These are phyloP conservation scores for Ogataea parapolymorpha DNA, from an alignment of 805 yeast genomes.

Conservation along the genomic window DNA sequence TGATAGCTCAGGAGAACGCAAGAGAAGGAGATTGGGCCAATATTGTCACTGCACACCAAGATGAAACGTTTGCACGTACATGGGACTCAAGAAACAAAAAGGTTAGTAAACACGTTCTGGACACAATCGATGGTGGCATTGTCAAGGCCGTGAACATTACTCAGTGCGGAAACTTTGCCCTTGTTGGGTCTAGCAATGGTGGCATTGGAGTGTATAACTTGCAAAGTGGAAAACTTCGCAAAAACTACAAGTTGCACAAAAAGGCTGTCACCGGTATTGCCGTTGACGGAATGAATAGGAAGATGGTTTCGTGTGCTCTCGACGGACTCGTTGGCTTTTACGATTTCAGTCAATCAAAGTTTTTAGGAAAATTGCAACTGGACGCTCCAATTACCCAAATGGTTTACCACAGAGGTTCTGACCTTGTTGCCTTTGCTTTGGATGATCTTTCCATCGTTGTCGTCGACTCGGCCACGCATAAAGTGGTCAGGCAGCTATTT, in stretches of 20 bases:
- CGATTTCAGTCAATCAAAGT: slow-evolving; percentile 71
- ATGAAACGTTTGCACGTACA: slow-evolving; percentile 78
- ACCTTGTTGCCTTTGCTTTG: slow-evolving; percentile 76
- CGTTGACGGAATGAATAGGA: slow-evolving; percentile 85
- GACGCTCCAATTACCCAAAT: slow-evolving; percentile 76
- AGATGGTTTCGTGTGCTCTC: slow-evolving; percentile 80
- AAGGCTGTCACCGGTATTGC: slow-evolving; percentile 85
- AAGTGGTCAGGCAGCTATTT: slow-evolving; percentile 77
- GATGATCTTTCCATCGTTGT: slow-evolving; percentile 85
- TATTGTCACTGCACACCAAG: slow-evolving; percentile 82
- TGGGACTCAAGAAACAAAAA: slow-evolving; percentile 83
- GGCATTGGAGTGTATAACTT: slow-evolving; percentile 81
- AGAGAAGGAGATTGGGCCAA: slow-evolving; percentile 94
- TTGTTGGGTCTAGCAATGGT: slow-evolving; percentile 87
- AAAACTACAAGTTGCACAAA: slow-evolving; percentile 65
- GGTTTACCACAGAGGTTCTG: slow-evolving; percentile 78
- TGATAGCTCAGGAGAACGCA: slow-evolving; percentile 67
- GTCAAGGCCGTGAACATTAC: slow-evolving; percentile 78
- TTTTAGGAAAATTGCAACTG: slow-evolving; percentile 61
- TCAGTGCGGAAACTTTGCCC: slow-evolving; percentile 91
- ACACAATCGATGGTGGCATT: slow-evolving; percentile 73
- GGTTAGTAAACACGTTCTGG: slow-evolving; percentile 69
- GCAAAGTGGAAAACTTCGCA: slow-evolving; percentile 85
- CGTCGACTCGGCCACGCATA: slow-evolving; percentile 76
- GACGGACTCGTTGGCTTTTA: slow-evolving; percentile 89